Conservation (phyloP, 1,284 basidiomycete species). For the Boletellus deceptivus region DNA sequence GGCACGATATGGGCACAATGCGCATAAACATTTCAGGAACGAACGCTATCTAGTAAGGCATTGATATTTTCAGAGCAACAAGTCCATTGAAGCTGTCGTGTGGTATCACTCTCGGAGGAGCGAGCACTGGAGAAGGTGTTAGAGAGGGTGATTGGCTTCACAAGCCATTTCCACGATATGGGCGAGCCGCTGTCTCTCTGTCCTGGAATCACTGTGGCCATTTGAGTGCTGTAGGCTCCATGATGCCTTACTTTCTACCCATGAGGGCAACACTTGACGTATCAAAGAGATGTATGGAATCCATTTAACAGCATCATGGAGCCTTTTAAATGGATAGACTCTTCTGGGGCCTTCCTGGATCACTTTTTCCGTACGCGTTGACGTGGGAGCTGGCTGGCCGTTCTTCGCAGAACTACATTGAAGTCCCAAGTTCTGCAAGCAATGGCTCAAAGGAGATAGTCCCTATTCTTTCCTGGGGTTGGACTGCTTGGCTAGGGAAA, state of each 20-base stretch:
- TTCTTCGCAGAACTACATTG: slow-evolving; percentile 3
- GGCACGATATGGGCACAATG: too few species aligned
- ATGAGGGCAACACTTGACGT: slow-evolving; percentile 13
- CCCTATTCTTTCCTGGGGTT: slow-evolving; percentile 20
- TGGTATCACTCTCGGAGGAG: too few species aligned
- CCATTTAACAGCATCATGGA: slow-evolving; percentile 18
- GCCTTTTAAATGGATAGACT: slow-evolving; percentile 15
- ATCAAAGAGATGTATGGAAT: slow-evolving; percentile 20
- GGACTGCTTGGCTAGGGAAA: slow-evolving; percentile 17
- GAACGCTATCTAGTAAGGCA: too few species aligned
- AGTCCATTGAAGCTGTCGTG: too few species aligned
- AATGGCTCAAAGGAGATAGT: slow-evolving; percentile 4
- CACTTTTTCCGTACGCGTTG: slow-evolving; percentile 13
- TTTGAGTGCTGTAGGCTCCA: slow-evolving; percentile 4
- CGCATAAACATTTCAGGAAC: too few species aligned
- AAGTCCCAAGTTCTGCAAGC: slow-evolving; percentile 9
- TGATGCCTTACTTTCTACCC: slow-evolving; percentile 1
- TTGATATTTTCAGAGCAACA: too few species aligned
- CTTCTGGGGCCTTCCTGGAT: slow-evolving; percentile 20
- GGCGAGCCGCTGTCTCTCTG: background rate
- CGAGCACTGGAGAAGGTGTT: too few species aligned
- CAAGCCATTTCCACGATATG: slow-evolving; percentile 2
- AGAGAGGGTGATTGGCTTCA: background rate
- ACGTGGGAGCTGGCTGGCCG: slow-evolving; percentile 10
- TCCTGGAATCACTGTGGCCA: slow-evolving; percentile 3